These are phyloP conservation scores for Platismatia glauca DNA, from an alignment of 495 filamentous ascomycete genomes.

Conservation along the genomic window DNA sequence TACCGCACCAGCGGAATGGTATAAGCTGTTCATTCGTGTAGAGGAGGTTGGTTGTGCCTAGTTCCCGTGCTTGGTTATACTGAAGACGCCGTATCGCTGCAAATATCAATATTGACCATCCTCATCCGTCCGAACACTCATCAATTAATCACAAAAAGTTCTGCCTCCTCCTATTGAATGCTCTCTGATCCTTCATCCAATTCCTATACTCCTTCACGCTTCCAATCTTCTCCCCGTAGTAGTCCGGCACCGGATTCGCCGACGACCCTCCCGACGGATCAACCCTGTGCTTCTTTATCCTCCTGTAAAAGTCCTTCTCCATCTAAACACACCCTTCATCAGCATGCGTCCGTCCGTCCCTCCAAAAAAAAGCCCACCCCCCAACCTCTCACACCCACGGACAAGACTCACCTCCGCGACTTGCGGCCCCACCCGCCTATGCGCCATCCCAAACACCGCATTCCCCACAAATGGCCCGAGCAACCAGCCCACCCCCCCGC, in stretches of 20 bases:
- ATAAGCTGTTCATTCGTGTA: background rate
- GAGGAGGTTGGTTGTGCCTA: conserved; percentile 5
- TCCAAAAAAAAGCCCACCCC: background rate
- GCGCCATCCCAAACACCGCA: conserved; percentile 59
- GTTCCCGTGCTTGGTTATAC: conserved; percentile 2
- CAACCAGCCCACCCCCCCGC: conserved; percentile 74
- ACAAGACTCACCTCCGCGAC: conserved; percentile 53
- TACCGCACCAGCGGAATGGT: no score
- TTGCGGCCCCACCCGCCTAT: conserved; percentile 54
- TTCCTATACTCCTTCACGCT: conserved; percentile 82
- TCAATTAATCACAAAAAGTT: conserved; percentile 38
- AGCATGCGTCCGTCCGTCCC: background rate
- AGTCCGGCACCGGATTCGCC: conserved; percentile 63
- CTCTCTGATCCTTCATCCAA: conserved; percentile 95
- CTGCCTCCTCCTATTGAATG: conserved; percentile 87
- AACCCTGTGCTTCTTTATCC: conserved; percentile 82
- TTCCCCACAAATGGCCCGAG: conserved; percentile 72
- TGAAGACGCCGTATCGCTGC: conserved; percentile 1
- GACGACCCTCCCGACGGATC: conserved; percentile 66
- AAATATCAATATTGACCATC: background rate
- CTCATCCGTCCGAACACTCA: background rate
- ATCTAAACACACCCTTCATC: conserved; percentile 45
- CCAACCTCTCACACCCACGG: conserved; percentile 1
- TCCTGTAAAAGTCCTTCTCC: conserved; percentile 81
- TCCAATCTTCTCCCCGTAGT: conserved; percentile 84